Conservation (phyloP, 75 land plant genomes). For the Larix kaempferi region DNA sequence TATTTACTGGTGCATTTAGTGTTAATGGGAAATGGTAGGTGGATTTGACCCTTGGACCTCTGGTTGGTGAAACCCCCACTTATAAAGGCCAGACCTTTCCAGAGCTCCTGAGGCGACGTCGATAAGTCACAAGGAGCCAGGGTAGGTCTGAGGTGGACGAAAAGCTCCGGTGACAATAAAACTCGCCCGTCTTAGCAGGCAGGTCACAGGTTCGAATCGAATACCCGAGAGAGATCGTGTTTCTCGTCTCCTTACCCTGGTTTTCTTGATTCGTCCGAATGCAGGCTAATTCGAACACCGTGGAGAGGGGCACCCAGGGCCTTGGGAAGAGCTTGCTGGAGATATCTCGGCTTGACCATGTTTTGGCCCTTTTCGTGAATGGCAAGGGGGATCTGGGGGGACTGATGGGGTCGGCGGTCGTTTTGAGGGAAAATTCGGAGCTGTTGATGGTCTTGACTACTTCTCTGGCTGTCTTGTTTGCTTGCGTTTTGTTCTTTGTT, state of each 20-base stretch:
- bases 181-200: no score
- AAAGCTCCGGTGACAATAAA: no score
- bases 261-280: not conserved
- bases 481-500: slow-evolving; percentile 18
- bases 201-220: no score
- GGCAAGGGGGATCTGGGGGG: slow-evolving; percentile 11
- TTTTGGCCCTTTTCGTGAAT: slow-evolving; percentile 18
- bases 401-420: not conserved
- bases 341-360: slow-evolving; percentile 18
- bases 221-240: not conserved
- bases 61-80: slow-evolving; percentile 3
- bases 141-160: no score
- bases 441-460: slow-evolving; percentile 29
- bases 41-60: slow-evolving; percentile 9
- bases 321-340: slow-evolving; percentile 13
- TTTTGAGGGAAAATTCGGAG: slow-evolving; percentile 2
- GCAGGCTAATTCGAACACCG: slow-evolving; percentile 6
- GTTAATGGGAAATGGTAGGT: not conserved
- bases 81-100: not conserved
- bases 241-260: not conserved
- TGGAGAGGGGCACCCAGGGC: not conserved
- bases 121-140: not conserved
- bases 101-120: not conserved
- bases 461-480: slow-evolving; percentile 35
- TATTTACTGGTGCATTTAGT: not conserved